Percentiles rank a stretch among this genome's conserved stretches.
Evolutionary conservation across 805 yeast genomes (phyloP).

Genomic region (Geotrichum ghanense): DNA sequence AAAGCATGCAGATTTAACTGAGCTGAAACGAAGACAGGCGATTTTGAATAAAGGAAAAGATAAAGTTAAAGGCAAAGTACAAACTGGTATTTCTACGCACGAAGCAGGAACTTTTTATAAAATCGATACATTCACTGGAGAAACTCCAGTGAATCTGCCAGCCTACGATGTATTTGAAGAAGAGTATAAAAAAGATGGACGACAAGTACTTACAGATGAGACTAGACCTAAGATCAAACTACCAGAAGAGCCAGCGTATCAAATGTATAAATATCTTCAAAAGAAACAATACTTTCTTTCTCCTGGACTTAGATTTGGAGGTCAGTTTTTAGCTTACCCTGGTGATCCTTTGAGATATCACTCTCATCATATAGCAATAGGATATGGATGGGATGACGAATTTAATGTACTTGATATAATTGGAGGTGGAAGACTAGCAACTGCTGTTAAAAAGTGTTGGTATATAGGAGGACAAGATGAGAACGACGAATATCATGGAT

Average conservation of each 20-base stretch:
- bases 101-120: conserved; percentile 8
- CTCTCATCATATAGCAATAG: conserved; percentile 66
- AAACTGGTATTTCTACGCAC: background rate
- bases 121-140: conserved; percentile 7
- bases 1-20: conserved; percentile 10
- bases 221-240: background rate
- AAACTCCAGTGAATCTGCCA: conserved; percentile 6
- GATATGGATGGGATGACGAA: conserved; percentile 37
- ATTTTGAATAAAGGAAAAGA: conserved; percentile 10
- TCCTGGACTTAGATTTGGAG: conserved; percentile 90
- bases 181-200: background rate
- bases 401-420: conserved; percentile 47
- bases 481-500: conserved; percentile 29
- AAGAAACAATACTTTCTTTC: conserved; percentile 41
- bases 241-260: conserved; percentile 17
- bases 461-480: conserved; percentile 31
- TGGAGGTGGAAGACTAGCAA: conserved; percentile 84
- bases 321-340: conserved; percentile 79
- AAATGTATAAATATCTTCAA: conserved; percentile 33
- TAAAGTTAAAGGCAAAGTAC: conserved; percentile 3
- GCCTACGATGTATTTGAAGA: conserved; percentile 8
- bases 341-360: conserved; percentile 91
- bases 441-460: conserved; percentile 84
- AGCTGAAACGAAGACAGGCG: conserved; percentile 13
- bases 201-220: background rate